Base-by-base conservation (phyloP, 768 basidiomycete species). In the Lactifluus subvellereus region DNA sequence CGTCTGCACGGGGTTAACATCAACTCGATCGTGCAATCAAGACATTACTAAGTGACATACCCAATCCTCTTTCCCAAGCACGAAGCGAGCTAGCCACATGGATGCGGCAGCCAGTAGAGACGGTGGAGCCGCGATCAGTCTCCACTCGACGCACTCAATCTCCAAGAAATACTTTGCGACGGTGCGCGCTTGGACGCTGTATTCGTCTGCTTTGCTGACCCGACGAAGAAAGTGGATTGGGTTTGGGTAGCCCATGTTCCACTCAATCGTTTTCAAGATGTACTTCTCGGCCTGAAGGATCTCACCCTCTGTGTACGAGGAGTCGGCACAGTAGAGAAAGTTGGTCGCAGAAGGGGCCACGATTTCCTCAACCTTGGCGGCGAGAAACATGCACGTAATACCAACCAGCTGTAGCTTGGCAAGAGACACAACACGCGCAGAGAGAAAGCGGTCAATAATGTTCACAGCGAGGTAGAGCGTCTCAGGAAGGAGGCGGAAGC, bases 321-420 rank as follows among this genome's bases (percentile, higher is more conserved):
- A 83, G 62, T 95, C 91, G 42, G 90, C 83, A 69, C 92, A 86
- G 71, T 82, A 81, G 20, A 89, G 81, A 71, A 96, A 88, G 75
- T 94, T 90, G 33, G 77, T 76, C 32, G 93, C 87, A 27, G 89
- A 87, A 0, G 95, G 95, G 10, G 92, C 85, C 66, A 92, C 84
- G 47, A 93, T 93, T 73, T 97, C 94, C 74, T 98, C 95, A 65
- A 88, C 92, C 74, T 98, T 98, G 42, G 91, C 84, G 0, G 95
- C 84, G 67, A 97, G 78, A 75, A 96, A 90, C 68, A 98, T 83
- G 62, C 88, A 86, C 3, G 91, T 87, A 56, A 94, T 80, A 60
- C 95, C 95, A 61, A 97, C 92, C 42, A 97, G 85, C 72, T 86
- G 84, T 56, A 85, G 75, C 71, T 85, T 84, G 67, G 80, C 79